Evolutionary conservation across 495 filamentous ascomycete species (phyloP), one percentile per base, ranked within the genome.

Genomic region (Penicillium fimorum): DNA sequence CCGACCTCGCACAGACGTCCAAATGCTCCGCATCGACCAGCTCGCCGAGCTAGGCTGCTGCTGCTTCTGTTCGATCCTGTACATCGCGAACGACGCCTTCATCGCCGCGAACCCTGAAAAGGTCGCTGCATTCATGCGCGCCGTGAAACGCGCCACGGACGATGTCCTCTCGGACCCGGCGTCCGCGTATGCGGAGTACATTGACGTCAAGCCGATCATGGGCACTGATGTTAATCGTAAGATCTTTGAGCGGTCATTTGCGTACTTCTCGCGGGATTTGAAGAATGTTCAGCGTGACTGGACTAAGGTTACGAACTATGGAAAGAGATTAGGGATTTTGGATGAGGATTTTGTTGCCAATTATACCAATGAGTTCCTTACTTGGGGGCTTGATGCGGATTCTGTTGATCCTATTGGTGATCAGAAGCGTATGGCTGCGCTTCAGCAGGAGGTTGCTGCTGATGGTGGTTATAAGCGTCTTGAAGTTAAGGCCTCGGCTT

Each of bases 41-140:
- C 83, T 89, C 42, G 85, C 85, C 55, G 83, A 87, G 66, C 71
- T 87, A 29, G 85, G 86, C 52, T 88, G 86, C 74, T 88, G 86
- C 80, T 89, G 85, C 76, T 88, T 87, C 79, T 87, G 84, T 74
- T 84, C 82, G 1, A 87, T 88, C 65, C 76, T 89, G 41, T 89
- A 89, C 77, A 89, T 89, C 50, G 82, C 76, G 61, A 85, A 88
- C 65, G 84, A 88, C 66, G 63, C 65, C 41, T 89, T 89, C 77
- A 67, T 88, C 41, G 70, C 77, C 25, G 72, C 78, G 50, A 83
- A 87, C 70, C 75, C 76, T 0, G 84, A 84, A 33, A 78, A 85
- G 57, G 73, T 86, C 1, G 54, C 67, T 25, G 79, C 78, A 41
- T 84, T 85, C 71, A 81, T 88, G 77, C 74, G 78, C 15, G 84